Conservation (phyloP, 768 basidiomycete species). For the Fibroporia radiculosa region DNA sequence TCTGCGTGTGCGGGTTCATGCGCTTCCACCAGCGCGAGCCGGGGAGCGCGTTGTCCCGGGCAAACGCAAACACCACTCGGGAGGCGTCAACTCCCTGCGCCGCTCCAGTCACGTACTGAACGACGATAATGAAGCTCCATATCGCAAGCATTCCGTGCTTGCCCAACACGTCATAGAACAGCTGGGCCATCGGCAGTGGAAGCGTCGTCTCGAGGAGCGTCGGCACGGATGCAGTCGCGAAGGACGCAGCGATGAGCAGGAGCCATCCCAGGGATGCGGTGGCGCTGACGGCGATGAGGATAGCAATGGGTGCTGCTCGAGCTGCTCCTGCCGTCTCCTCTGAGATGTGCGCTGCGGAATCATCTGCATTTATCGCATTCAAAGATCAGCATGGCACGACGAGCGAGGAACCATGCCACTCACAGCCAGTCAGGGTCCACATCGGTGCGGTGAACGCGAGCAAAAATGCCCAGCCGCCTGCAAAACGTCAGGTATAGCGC, state of each 20-base stretch:
- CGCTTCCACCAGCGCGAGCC: constrained; percentile 65
- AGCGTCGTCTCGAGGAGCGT: constrained; percentile 40
- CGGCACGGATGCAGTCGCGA: constrained; percentile 48
- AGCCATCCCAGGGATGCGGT: constrained; percentile 62
- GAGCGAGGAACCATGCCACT: too few relatives aligned
- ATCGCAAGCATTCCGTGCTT: constrained; percentile 66
- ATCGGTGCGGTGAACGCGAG: constrained; percentile 67
- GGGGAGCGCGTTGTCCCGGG: constrained; percentile 65
- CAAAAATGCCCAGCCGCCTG: constrained; percentile 70
- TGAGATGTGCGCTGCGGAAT: constrained; percentile 69
- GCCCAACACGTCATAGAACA: constrained; percentile 57
- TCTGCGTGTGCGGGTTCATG: constrained; percentile 51
- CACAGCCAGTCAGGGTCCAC: constrained; percentile 77
- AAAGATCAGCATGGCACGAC: too few relatives aligned
- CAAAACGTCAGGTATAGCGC: background rate
- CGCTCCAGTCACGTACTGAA: constrained; percentile 66
- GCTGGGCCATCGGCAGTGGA: constrained; percentile 66
- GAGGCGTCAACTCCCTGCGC: constrained; percentile 72
- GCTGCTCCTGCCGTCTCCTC: constrained; percentile 65
- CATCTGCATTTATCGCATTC: constrained; percentile 34
- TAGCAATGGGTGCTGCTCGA: constrained; percentile 59
- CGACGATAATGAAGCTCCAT: constrained; percentile 65
- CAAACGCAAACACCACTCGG: constrained; percentile 69
- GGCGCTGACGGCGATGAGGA: constrained; percentile 52
- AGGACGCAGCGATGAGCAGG: constrained; percentile 57